Conservation (phyloP, 306 rosid genomes). For the Sicyos baderoa region DNA sequence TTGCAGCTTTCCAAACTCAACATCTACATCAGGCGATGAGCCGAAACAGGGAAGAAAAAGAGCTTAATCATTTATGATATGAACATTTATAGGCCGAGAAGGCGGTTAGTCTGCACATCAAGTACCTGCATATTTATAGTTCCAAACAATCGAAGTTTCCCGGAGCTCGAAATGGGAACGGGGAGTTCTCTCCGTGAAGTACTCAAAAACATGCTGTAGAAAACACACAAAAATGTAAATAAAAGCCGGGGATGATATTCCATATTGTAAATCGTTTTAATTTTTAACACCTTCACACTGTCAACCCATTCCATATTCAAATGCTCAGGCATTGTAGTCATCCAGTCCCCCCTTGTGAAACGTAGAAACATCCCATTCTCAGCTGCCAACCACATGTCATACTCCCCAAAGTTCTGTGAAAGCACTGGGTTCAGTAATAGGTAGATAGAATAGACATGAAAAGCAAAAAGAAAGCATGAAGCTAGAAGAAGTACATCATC, state of each 20-base stretch:
- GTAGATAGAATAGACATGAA: conserved; percentile 12
- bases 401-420: conserved; percentile 70
- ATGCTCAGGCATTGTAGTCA: conserved; percentile 98
- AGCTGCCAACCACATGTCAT: conserved; percentile 90
- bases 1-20: conserved; percentile 87
- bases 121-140: conserved; percentile 84
- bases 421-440: conserved; percentile 25
- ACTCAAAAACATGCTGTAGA: conserved; percentile 75
- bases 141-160: conserved; percentile 93
- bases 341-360: conserved; percentile 70
- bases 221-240: conserved; percentile 7
- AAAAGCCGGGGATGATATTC: conserved; percentile 19
- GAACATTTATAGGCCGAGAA: conserved; percentile 1
- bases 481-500: conserved; percentile 48
- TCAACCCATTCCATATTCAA: conserved; percentile 93
- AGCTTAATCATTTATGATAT: not conserved
- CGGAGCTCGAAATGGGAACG: conserved; percentile 63
- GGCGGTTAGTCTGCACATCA: not conserved
- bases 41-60: conserved; percentile 17
- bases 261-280: conserved; percentile 14
- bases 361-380: conserved; percentile 94
- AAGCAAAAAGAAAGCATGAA: conserved; percentile 19
- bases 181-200: conserved; percentile 87
- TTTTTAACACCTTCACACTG: conserved; percentile 59
- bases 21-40: conserved; percentile 40